Evolutionary conservation across 2,329 filamentous ascomycete species (phyloP).

Genomic region (Calonectria multiphialidica): DNA sequence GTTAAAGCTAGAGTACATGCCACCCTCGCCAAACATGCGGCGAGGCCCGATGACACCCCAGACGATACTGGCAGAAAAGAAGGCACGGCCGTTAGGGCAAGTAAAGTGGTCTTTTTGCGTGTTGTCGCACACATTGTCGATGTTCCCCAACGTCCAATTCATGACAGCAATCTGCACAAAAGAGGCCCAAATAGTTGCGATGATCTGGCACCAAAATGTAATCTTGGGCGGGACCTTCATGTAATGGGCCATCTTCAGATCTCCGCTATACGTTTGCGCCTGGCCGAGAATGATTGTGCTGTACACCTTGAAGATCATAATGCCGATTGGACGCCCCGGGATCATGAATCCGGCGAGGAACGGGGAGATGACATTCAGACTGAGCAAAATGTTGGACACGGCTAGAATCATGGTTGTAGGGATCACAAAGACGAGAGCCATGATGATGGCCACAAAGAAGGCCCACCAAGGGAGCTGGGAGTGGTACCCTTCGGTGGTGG

Average conservation of each 20-base stretch:
- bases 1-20: conserved; percentile 63
- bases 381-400: conserved; percentile 52
- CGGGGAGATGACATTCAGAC: conserved; percentile 56
- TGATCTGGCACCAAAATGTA: conserved; percentile 51
- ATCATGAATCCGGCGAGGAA: conserved; percentile 46
- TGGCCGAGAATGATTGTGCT: conserved; percentile 49
- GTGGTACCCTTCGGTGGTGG: conserved; percentile 40
- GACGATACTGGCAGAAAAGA: conserved; percentile 66
- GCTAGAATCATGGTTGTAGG: conserved; percentile 47
- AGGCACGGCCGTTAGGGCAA: conserved; percentile 54
- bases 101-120: conserved; percentile 44
- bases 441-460: conserved; percentile 42
- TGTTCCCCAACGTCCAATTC: conserved; percentile 59
- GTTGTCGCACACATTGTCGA: conserved; percentile 59
- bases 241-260: conserved; percentile 64
- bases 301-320: conserved; percentile 44
- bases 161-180: conserved; percentile 60
- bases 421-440: conserved; percentile 41
- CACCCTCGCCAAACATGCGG: conserved; percentile 65
- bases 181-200: conserved; percentile 57
- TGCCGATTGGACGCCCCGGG: conserved; percentile 37
- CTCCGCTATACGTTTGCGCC: conserved; percentile 58
- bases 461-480: conserved; percentile 46
- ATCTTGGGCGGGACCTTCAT: conserved; percentile 60
- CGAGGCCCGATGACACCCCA: conserved; percentile 70